A percentile compares a stretch with the other conserved stretches of the same genome.
Evolutionary conservation across 257 asterid genomes (phyloP).

Genomic region (Solanum ossicruentum): DNA sequence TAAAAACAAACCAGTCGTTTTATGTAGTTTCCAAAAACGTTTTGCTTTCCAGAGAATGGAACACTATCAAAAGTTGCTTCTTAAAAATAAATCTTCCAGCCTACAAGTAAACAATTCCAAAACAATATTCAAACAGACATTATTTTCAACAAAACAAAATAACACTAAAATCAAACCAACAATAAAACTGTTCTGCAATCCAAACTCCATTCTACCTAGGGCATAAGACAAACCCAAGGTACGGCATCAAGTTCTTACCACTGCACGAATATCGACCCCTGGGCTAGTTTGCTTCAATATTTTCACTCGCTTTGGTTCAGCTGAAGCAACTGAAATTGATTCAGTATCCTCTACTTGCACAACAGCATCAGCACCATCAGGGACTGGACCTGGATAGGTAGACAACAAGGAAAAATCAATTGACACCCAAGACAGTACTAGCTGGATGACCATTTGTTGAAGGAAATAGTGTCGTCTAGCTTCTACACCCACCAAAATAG

Average conservation of each 20-base stretch:
- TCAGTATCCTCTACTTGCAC: conserved; percentile 88
- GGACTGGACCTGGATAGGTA: conserved; percentile 65
- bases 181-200: background rate
- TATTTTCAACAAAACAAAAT: background rate
- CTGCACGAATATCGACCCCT: conserved; percentile 82
- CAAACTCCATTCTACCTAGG: background rate
- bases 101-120: background rate
- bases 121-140: background rate
- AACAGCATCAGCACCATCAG: conserved; percentile 90
- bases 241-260: conserved; percentile 43
- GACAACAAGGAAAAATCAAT: background rate
- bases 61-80: background rate
- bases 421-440: background rate
- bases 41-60: background rate
- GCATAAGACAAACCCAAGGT: background rate
- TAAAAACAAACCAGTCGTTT: background rate
- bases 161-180: background rate
- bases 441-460: background rate
- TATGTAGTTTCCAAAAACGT: background rate
- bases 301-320: conserved; percentile 37
- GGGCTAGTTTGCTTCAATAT: conserved; percentile 49
- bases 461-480: background rate
- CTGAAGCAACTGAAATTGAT: conserved; percentile 25
- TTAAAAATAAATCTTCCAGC: background rate
- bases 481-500: background rate